Evolutionary conservation across 2,329 filamentous ascomycete species (phyloP).

Genomic region (Sporothrix globosa): DNA sequence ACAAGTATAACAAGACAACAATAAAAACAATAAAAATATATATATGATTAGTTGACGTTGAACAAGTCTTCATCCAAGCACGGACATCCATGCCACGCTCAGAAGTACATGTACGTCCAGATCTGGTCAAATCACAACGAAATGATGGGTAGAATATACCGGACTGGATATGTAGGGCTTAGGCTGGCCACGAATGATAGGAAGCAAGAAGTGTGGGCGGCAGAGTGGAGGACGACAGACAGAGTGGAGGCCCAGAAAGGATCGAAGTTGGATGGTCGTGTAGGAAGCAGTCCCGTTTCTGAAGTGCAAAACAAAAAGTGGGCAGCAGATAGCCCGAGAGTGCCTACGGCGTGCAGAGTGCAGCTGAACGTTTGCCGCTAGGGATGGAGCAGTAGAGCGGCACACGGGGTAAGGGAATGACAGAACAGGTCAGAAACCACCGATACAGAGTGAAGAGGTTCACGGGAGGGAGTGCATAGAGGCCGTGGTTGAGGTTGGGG

Average conservation of each 20-base stretch:
- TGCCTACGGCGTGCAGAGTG: conserved; percentile 18
- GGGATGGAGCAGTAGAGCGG: conserved; percentile 25
- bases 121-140: neutral
- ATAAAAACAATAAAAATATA: neutral
- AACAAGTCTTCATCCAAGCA: neutral
- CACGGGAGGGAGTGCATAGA: neutral
- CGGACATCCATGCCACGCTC: neutral
- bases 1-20: neutral
- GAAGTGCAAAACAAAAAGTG: conserved; percentile 3
- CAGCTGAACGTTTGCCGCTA: conserved; percentile 33
- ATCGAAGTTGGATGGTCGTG: conserved; percentile 21
- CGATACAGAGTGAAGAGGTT: neutral
- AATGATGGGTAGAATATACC: neutral
- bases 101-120: neutral
- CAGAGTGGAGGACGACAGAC: neutral
- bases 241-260: conserved; percentile 8
- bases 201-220: neutral
- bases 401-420: neutral
- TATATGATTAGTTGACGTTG: neutral
- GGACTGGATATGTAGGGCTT: conserved; percentile 28
- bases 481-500: neutral
- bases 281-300: conserved; percentile 26
- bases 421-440: neutral
- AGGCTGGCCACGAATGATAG: conserved; percentile 8
- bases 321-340: neutral